phyloP scores from a whole-genome alignment of 2,329 filamentous ascomycete genomes.

The Stemphylium vesicarium region DNA sequence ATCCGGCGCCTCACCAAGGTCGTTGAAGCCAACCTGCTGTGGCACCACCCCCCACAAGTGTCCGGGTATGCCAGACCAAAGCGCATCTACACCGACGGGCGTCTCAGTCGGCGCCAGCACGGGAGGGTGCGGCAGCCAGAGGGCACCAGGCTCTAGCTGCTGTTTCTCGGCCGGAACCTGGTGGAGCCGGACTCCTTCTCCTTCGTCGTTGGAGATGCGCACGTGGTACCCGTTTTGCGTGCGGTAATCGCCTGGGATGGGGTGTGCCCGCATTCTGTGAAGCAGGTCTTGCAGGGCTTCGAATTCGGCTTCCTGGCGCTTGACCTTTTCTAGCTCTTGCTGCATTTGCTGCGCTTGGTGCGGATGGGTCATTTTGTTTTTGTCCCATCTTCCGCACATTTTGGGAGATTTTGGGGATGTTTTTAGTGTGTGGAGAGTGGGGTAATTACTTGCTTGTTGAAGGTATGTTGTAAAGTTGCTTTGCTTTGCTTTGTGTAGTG shows the following conservation, averaged over 20 bases:
- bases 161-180: not conserved
- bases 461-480: not conserved
- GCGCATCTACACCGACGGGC: not conserved
- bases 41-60: not conserved
- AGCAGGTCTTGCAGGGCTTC: not conserved
- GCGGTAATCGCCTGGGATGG: not conserved
- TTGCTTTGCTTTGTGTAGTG: not conserved
- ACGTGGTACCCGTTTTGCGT: not conserved
- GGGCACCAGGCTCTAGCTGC: not conserved
- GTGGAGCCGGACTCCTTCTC: not conserved
- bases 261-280: not conserved
- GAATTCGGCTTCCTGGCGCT: not conserved
- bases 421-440: not conserved
- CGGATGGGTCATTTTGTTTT: not conserved
- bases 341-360: not conserved
- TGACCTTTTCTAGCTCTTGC: not conserved
- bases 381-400: constrained; percentile 6
- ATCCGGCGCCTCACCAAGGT: not conserved
- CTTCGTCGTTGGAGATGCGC: not conserved
- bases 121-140: not conserved
- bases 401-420: not conserved
- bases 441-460: not conserved
- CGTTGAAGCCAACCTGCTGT: not conserved
- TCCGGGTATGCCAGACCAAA: not conserved
- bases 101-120: not conserved